Evolutionary conservation across 2,329 filamentous ascomycete species (phyloP).

Genomic region (Exutisphaerella laricina): DNA sequence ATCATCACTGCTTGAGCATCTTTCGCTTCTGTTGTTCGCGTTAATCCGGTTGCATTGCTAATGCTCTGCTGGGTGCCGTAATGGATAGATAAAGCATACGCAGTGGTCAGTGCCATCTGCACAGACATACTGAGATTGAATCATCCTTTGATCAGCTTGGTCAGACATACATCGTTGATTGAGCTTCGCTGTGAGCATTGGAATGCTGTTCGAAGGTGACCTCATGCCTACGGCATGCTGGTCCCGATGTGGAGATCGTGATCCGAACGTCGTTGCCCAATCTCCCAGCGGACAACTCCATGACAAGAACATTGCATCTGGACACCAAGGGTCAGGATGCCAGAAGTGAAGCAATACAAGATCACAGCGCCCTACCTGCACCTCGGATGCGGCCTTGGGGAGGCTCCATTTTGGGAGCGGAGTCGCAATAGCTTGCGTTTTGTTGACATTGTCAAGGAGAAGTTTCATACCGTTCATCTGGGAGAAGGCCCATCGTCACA

Average conservation of each 20-base stretch:
- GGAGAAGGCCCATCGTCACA: constrained; percentile 54
- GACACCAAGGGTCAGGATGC: constrained; percentile 17
- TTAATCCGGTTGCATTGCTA: no score
- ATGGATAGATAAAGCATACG: no score
- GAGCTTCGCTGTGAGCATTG: background rate
- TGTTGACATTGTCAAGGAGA: constrained; percentile 75
- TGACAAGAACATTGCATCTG: no score
- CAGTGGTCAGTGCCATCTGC: no score
- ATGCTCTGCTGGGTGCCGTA: no score
- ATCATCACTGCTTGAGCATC: no score
- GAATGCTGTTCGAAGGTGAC: background rate
- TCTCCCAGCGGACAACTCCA: background rate
- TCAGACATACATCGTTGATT: no score
- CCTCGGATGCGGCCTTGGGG: constrained; percentile 61
- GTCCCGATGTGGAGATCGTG: background rate
- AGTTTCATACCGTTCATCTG: constrained; percentile 66
- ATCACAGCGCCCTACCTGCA: constrained; percentile 50
- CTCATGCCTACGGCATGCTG: background rate
- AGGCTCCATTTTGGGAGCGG: constrained; percentile 69
- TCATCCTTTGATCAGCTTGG: no score
- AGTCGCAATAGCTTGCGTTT: constrained; percentile 63
- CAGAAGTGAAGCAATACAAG: constrained; percentile 32
- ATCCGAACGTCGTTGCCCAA: background rate
- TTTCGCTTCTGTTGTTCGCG: no score
- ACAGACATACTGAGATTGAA: no score